Conservation (phyloP, 164 flowering plant species). For the Vitis labrusca region DNA sequence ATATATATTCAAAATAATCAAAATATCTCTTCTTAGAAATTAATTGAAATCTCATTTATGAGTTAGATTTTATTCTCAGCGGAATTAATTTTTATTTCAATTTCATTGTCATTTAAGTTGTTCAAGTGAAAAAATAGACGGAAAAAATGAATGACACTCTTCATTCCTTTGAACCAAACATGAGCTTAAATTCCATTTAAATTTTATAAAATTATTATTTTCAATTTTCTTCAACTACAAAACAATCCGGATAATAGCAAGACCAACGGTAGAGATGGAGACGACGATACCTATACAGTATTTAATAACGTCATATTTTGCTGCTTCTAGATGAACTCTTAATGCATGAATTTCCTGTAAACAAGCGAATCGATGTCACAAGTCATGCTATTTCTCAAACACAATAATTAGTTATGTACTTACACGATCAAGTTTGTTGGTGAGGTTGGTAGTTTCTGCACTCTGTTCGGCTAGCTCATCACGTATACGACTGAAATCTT, state of each 20-base stretch:
- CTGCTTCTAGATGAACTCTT: conserved; percentile 62
- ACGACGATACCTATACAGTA: conserved; percentile 71
- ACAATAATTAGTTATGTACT: conserved; percentile 9
- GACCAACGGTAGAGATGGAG: conserved; percentile 65
- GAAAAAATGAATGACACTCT: too few species aligned
- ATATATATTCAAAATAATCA: too few species aligned
- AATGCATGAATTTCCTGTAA: conserved; percentile 63
- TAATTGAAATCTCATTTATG: too few species aligned
- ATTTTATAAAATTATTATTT: too few species aligned
- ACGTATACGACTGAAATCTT: conserved; percentile 48
- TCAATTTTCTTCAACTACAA: not conserved
- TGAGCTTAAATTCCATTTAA: too few species aligned
- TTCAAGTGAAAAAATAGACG: too few species aligned
- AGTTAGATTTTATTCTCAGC: too few species aligned
- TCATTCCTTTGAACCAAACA: too few species aligned
- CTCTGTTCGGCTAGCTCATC: conserved; percentile 62
- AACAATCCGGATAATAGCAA: conserved; percentile 53
- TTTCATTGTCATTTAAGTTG: too few species aligned
- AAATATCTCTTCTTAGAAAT: too few species aligned
- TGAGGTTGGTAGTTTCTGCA: conserved; percentile 55
- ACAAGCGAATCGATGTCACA: not conserved
- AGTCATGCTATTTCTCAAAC: not conserved
- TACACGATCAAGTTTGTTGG: conserved; percentile 64
- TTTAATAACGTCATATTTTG: conserved; percentile 70
- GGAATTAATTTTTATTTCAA: too few species aligned